Evolutionary conservation across 495 filamentous ascomycete genomes (phyloP).

Genomic region (Massariosphaeria phaeospora): DNA sequence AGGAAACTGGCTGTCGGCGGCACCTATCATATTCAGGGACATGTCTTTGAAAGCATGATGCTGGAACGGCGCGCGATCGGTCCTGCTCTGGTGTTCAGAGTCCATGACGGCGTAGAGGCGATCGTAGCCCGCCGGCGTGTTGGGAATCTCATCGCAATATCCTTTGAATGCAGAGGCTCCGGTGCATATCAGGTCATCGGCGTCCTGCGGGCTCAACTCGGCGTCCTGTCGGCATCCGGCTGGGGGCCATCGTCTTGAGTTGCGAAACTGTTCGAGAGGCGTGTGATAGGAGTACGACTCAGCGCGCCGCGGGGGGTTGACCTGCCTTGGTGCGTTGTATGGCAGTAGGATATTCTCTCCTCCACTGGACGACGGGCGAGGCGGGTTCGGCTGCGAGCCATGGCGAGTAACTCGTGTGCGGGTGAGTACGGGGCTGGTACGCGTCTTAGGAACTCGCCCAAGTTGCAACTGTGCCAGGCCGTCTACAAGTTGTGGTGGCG

Average conservation of each 20-base stretch:
- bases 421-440: conserved; percentile 29
- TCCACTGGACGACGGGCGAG: conserved; percentile 28
- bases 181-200: conserved; percentile 35
- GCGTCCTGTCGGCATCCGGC: conserved; percentile 28
- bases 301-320: conserved; percentile 17
- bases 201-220: conserved; percentile 27
- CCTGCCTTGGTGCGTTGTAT: conserved; percentile 1
- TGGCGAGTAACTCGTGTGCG: conserved; percentile 26
- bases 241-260: conserved; percentile 35
- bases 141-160: conserved; percentile 35
- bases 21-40: conserved; percentile 36
- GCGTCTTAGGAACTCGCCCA: conserved; percentile 10
- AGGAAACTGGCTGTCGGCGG: conserved; percentile 42
- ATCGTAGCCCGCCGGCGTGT: conserved; percentile 31
- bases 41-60: conserved; percentile 34
- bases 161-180: conserved; percentile 40
- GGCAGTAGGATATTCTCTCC: conserved; percentile 18
- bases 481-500: background rate
- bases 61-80: conserved; percentile 32
- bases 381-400: conserved; percentile 15
- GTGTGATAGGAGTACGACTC: conserved; percentile 31
- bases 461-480: background rate
- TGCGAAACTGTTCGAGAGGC: conserved; percentile 31
- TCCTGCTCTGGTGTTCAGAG: conserved; percentile 27
- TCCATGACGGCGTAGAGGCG: conserved; percentile 38